phyloP scores from a whole-genome alignment of 2,329 filamentous ascomycete species.

The Acrodontium crateriforme region DNA sequence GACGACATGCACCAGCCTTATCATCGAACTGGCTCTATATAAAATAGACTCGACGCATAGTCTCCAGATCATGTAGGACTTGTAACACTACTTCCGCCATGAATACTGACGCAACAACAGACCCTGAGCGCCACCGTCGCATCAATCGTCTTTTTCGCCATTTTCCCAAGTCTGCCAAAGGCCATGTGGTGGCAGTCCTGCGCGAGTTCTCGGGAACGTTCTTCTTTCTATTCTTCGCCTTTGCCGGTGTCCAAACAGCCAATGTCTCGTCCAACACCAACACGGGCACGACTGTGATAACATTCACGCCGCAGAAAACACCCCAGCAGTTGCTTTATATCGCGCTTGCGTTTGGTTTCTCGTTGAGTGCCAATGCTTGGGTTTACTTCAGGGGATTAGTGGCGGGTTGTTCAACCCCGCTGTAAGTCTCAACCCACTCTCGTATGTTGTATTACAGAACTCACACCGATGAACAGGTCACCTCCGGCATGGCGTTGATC shows the following conservation, averaged over 20 bases:
- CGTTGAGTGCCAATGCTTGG: slow-evolving; percentile 24
- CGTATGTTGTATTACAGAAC: not conserved
- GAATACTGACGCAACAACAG: too few species aligned
- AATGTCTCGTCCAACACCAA: slow-evolving; percentile 27
- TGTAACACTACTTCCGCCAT: too few species aligned
- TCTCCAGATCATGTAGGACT: too few species aligned
- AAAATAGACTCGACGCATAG: too few species aligned
- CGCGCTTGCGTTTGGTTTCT: slow-evolving; percentile 22
- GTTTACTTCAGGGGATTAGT: slow-evolving; percentile 19
- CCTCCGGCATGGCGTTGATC: slow-evolving; percentile 45
- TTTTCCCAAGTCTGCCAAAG: too few species aligned
- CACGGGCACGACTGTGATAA: slow-evolving; percentile 3
- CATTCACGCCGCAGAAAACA: slow-evolving; percentile 8
- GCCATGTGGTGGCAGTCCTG: not conserved
- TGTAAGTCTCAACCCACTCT: slow-evolving; percentile 4
- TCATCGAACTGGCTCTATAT: too few species aligned
- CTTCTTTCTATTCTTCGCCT: slow-evolving; percentile 36
- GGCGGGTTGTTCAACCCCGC: slow-evolving; percentile 20
- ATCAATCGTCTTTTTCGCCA: too few species aligned
- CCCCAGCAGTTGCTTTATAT: slow-evolving; percentile 21
- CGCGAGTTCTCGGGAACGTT: slow-evolving; percentile 40
- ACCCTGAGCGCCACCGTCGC: too few species aligned
- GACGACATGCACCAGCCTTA: too few species aligned
- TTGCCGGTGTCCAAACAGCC: slow-evolving; percentile 33
- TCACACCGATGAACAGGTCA: slow-evolving; percentile 21